Base-by-base conservation (phyloP, 2,329 filamentous ascomycete genomes). In the Botrytis porri region DNA sequence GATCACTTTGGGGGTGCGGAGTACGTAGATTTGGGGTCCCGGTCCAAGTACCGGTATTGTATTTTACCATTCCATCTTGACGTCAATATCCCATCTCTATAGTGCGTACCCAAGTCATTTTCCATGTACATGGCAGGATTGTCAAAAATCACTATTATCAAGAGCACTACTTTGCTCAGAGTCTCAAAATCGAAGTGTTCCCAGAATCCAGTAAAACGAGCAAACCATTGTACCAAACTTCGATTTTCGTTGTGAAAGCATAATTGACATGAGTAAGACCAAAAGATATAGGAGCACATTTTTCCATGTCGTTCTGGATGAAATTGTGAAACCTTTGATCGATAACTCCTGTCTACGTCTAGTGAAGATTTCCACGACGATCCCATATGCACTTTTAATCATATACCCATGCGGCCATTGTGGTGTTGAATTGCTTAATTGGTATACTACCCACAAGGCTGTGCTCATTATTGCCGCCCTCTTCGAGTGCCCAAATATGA, bases 391-490 rank as follows among this genome's bases (percentile, higher is more conserved):
- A 72, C 70, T 69, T 69, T 60, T 67, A 54, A 72, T 67, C 45
- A 69, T 60, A 45, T 59, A 72, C 62, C 48, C 63, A 43, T 69
- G 35, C 71, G 51, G 59, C 69, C 67, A 71, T 75, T 57, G 64
- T 78, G 78, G 75, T 80, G 80, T 77, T 77, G 78, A 80, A 80
- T 80, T 78, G 77, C 76, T 86, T 86, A 81, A 85, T 85, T 88
- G 86, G 83, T 83, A 83, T 85, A 83, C 85, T 86, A 85, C 84
- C 84, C 83, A 83, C 84, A 85, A 86, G 83, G 83, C 84, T 83
- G 83, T 85, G 83, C 83, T 80, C 67, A 79, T 85, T 84, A 84
- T 85, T 85, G 84, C 86, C 87, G 86, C 87, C 76, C 73, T 73
- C 75, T 73, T 76, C 75, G 70, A 79, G 76, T 86, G 84, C 85